These are phyloP conservation scores for Hypoxylon lenormandii DNA, from an alignment of 495 filamentous ascomycete species.

Conservation along the genomic window DNA sequence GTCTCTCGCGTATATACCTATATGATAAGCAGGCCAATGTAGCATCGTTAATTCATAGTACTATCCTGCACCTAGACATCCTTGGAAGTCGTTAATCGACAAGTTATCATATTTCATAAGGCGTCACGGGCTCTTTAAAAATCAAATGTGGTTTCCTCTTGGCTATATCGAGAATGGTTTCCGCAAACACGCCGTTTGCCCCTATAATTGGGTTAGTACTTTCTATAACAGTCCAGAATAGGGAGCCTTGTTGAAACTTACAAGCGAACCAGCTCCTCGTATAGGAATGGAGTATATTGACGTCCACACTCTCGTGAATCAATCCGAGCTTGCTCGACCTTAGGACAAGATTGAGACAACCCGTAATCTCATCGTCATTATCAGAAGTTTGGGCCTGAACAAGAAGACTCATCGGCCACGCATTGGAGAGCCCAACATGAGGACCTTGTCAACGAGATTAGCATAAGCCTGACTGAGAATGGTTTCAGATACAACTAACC, in stretches of 20 bases:
- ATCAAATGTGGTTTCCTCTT: constrained; percentile 86
- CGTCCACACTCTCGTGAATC: constrained; percentile 92
- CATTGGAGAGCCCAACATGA: constrained; percentile 83
- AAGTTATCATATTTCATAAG: constrained; percentile 55
- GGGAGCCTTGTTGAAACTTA: constrained; percentile 36
- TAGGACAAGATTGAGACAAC: constrained; percentile 77
- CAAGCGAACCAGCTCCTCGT: constrained; percentile 96
- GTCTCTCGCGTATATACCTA: constrained; percentile 5
- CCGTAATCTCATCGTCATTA: constrained; percentile 82
- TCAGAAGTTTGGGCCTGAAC: constrained; percentile 91
- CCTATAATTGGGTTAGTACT: constrained; percentile 45
- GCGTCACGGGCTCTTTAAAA: constrained; percentile 71
- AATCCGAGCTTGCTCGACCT: constrained; percentile 79
- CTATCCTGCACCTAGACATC: background rate
- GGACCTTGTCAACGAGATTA: constrained; percentile 56
- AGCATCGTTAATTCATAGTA: background rate
- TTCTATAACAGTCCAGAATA: background rate
- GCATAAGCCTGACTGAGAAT: background rate
- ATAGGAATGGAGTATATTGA: constrained; percentile 77
- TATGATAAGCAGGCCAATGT: constrained; percentile 15
- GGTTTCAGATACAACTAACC: constrained; percentile 60
- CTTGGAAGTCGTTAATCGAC: background rate
- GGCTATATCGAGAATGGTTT: constrained; percentile 90
- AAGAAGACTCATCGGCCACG: constrained; percentile 97
- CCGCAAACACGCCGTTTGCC: constrained; percentile 96